Percentiles rank a stretch among this genome's conserved stretches.
Conservation (phyloP, 805 yeast species). For the Schizosaccharomyces cryophilus region DNA sequence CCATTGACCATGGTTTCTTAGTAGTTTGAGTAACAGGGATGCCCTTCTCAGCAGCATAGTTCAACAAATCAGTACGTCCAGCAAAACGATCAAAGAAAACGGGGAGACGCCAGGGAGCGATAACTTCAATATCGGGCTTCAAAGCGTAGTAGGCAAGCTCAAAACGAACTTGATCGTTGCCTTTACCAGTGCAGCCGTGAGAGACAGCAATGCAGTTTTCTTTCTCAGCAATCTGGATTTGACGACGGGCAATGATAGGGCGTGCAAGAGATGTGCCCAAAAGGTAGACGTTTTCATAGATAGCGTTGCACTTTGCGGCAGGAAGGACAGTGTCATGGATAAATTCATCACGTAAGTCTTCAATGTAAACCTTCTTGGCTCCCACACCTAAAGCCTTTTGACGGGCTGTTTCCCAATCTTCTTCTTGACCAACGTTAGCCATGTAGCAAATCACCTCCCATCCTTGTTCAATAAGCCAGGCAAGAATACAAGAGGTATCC, state of each 20-base stretch:
- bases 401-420: conserved; percentile 92
- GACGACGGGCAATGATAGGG: conserved; percentile 97
- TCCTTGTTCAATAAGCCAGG: conserved; percentile 94
- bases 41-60: conserved; percentile 73
- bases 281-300: conserved; percentile 88
- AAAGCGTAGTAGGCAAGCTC: conserved; percentile 92
- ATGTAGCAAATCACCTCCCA: conserved; percentile 94
- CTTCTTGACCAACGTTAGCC: conserved; percentile 98
- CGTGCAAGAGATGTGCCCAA: conserved; percentile 96
- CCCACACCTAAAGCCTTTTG: conserved; percentile 91
- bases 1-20: conserved; percentile 99
- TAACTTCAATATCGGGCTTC: conserved; percentile 87
- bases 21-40: conserved; percentile 93
- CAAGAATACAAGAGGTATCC: conserved; percentile 90
- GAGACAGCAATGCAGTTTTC: conserved; percentile 97
- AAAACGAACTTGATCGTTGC: conserved; percentile 97
- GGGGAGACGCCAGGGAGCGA: conserved; percentile 99
- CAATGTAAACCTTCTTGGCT: conserved; percentile 83
- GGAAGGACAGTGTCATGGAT: conserved; percentile 75
- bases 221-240: conserved; percentile 84
- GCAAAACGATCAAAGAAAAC: conserved; percentile 83
- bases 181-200: conserved; percentile 99
- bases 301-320: conserved; percentile 91
- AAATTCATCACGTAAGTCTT: conserved; percentile 84
- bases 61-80: conserved; percentile 89